Conservation (phyloP, 2,329 filamentous ascomycete genomes). For the Ophiostoma ulmi region DNA sequence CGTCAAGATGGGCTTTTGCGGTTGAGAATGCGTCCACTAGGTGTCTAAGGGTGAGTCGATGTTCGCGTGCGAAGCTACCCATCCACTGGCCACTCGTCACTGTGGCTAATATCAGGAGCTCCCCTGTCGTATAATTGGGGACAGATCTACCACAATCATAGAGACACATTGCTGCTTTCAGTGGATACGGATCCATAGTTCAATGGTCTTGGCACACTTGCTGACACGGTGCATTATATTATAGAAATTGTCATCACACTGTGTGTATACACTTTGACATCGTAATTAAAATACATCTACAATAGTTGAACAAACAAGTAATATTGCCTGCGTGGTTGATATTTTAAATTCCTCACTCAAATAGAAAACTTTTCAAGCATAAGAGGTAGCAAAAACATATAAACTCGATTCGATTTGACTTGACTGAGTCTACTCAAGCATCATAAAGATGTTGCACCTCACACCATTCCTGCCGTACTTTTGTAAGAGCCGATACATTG, state of each 20-base stretch:
- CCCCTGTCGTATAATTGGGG: background rate
- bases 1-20: background rate
- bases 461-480: background rate
- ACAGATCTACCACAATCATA: slow-evolving; percentile 16
- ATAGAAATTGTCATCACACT: background rate
- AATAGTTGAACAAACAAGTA: too few species aligned
- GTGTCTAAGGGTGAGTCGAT: background rate
- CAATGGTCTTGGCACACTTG: background rate
- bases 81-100: background rate
- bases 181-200: background rate
- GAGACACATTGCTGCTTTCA: background rate
- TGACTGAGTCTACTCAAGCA: too few species aligned
- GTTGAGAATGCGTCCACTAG: background rate
- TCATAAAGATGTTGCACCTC: background rate
- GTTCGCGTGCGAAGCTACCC: background rate
- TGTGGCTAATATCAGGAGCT: background rate
- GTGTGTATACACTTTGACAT: background rate
- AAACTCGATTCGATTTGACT: too few species aligned
- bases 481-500: background rate
- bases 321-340: too few species aligned
- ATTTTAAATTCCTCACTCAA: too few species aligned
- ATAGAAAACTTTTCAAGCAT: too few species aligned
- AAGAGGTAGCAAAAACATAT: too few species aligned
- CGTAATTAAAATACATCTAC: too few species aligned
- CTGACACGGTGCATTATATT: background rate